Evolutionary conservation across 106 monocot genomes (phyloP), one percentile per base, ranked within the genome.

Genomic region (Dendrobium nobile): DNA sequence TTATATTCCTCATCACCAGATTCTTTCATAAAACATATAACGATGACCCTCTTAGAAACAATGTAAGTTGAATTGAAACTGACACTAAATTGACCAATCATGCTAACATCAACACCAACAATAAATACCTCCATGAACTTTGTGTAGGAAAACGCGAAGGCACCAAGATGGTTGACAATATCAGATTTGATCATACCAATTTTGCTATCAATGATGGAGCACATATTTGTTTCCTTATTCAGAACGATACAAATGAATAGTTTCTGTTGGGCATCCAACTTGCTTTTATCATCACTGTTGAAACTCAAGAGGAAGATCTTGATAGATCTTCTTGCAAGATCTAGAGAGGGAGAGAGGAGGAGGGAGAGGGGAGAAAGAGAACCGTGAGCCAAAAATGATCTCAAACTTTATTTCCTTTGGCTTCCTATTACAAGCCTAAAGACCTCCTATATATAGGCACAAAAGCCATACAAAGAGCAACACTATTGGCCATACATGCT

Each of bases 41-140:
- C 92, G 3, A 89, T 89, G 13, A 92, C 92, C 55, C 82, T 85
- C 85, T 89, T 85, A 7, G 89, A 89, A 5, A 92, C 92, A 79
- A 92, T 85, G 47, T 92, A 92, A 15, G 83, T 78, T 15, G 83
- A 83, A 40, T 83, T 78, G 48, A 83, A 83, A 24, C 78, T 78
- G 4, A 92, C 92, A 73, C 92, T 86, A 37, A 92, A 92, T 76
- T 92, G 92, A 28, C 89, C 92, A 41, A 92, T 92, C 92, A 92
- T 92, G 58, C 89, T 87, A n/a, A 92, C 92, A 75, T 92, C 89
- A 47, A 89, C 92, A 26, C 92, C 92, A 40, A 89, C 89, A 54
- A 87, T 83, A 17, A 92, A 82, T 0, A 89, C 92, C 84, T 92
- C 92, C 92, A 92, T 92, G 80, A 92, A 92, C 87, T 92, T 87